These are phyloP conservation scores for Murraya paniculata DNA, from an alignment of 345 rosid genomes.

Conservation along the genomic window DNA sequence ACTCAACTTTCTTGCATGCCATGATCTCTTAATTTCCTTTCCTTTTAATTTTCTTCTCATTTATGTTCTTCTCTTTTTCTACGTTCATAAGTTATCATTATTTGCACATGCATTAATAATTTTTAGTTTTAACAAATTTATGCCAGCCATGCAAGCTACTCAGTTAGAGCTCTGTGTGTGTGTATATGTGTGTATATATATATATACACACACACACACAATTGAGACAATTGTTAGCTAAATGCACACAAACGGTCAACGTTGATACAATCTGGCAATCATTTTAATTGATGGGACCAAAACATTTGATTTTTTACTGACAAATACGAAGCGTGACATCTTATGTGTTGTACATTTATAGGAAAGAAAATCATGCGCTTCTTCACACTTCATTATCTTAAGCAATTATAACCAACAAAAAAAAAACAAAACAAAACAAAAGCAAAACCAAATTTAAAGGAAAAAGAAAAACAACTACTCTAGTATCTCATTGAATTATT, in stretches of 20 bases:
- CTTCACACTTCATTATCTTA: background rate
- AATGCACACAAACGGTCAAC: background rate
- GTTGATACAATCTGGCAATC: background rate
- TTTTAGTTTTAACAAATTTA: background rate
- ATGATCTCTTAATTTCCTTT: background rate
- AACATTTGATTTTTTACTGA: constrained; percentile 2
- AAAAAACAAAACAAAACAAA: too few species aligned
- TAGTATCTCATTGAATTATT: background rate
- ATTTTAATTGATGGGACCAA: constrained; percentile 11
- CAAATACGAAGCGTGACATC: background rate
- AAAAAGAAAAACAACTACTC: too few species aligned
- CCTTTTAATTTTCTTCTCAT: background rate
- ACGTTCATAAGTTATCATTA: background rate
- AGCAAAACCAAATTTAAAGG: too few species aligned
- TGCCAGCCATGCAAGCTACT: constrained; percentile 1
- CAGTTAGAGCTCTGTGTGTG: too few species aligned
- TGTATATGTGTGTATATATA: too few species aligned
- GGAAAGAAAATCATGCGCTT: background rate
- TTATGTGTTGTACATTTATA: background rate
- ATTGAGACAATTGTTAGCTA: background rate
- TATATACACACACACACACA: too few species aligned
- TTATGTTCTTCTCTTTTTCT: background rate
- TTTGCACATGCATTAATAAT: background rate
- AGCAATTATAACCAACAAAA: background rate
- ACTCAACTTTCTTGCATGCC: background rate